These are phyloP conservation scores for Lachnellula arida DNA, from an alignment of 2,329 filamentous ascomycete genomes.

Conservation along the genomic window DNA sequence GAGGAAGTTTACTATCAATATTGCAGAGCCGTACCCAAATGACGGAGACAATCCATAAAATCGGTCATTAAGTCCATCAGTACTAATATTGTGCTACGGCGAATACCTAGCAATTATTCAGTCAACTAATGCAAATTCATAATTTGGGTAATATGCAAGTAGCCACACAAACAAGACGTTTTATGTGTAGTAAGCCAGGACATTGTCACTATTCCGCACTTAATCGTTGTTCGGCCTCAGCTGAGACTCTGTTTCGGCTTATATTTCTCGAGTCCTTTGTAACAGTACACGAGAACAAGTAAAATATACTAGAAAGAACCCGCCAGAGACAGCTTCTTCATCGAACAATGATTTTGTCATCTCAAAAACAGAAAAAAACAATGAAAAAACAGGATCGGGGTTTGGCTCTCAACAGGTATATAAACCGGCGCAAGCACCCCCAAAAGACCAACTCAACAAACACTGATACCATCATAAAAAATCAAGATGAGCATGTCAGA, in stretches of 20 bases:
- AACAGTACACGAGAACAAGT: not conserved
- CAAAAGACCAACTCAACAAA: not conserved
- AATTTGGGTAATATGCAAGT: too few relatives aligned
- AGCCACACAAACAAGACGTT: too few relatives aligned
- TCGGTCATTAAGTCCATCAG: too few relatives aligned
- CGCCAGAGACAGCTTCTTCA: not conserved
- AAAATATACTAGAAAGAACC: not conserved
- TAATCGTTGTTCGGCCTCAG: too few relatives aligned
- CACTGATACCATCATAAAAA: not conserved
- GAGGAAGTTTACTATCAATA: too few relatives aligned
- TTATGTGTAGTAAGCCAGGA: not conserved
- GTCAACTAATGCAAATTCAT: too few relatives aligned
- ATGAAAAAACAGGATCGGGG: not conserved
- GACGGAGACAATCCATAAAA: too few relatives aligned
- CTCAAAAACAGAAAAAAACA: not conserved
- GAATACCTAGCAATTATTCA: too few relatives aligned
- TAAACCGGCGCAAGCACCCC: not conserved
- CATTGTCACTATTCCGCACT: not conserved
- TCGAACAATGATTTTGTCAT: not conserved
- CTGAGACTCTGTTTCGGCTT: not conserved
- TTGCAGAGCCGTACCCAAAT: too few relatives aligned
- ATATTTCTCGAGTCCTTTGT: not conserved
- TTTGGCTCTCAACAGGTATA: not conserved
- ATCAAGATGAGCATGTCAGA: not conserved
- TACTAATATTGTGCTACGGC: too few relatives aligned